Evolutionary conservation across 2,329 filamentous ascomycete genomes (phyloP).

Genomic region (Domatiomyces catenatus): DNA sequence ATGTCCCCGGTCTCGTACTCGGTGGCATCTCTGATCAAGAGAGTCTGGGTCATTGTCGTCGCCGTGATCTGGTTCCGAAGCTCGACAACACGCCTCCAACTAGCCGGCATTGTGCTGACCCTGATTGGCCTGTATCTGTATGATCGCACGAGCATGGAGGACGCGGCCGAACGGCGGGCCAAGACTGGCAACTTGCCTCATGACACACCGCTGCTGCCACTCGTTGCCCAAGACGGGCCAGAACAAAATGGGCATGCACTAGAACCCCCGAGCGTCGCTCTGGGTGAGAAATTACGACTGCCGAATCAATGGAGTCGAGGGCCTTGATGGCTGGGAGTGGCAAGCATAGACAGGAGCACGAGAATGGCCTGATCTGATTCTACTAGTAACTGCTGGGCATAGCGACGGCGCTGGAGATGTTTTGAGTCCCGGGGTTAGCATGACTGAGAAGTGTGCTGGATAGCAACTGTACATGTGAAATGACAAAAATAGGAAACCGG

Average conservation of each 20-base stretch:
- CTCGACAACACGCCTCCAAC: conserved; percentile 69
- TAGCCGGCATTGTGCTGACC: conserved; percentile 70
- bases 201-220: conserved; percentile 48
- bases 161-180: conserved; percentile 71
- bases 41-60: conserved; percentile 89
- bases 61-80: conserved; percentile 95
- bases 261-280: conserved; percentile 21
- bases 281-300: conserved; percentile 19
- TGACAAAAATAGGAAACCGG: not conserved
- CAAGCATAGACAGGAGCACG: conserved; percentile 69
- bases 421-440: not conserved
- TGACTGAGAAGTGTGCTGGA: not conserved
- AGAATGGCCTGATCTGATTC: not conserved
- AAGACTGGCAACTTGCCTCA: conserved; percentile 47
- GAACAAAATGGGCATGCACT: conserved; percentile 15
- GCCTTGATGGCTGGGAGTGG: conserved; percentile 51
- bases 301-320: not conserved
- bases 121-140: conserved; percentile 91
- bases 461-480: conserved; percentile 2
- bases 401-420: conserved; percentile 11
- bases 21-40: conserved; percentile 88
- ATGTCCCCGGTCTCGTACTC: conserved; percentile 95
- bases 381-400: conserved; percentile 2
- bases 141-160: conserved; percentile 76
- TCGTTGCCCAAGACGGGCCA: conserved; percentile 31